Percentiles rank a stretch among this genome's conserved stretches.
phyloP scores from a whole-genome alignment of 2,329 filamentous ascomycete genomes.

The Cordyceps pruinosa region DNA sequence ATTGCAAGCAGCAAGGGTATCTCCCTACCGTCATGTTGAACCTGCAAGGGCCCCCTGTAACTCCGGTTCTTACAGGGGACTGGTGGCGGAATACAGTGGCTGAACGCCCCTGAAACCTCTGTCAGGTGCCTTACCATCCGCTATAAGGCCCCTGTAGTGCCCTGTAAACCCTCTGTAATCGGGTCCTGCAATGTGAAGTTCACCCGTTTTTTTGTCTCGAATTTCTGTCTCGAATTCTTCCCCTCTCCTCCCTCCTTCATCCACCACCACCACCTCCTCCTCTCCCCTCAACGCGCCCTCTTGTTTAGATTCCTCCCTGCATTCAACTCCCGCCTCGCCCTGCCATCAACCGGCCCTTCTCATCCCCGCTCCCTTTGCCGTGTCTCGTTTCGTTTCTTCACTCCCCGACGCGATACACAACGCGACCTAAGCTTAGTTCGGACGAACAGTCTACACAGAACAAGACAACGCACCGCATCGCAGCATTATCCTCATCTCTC shows the following conservation, averaged over 20 bases:
- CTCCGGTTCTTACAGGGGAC: too few species aligned
- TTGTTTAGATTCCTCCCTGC: background rate
- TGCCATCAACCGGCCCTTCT: too few species aligned
- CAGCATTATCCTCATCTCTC: background rate
- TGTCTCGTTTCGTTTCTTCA: background rate
- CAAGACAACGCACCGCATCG: background rate
- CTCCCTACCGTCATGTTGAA: too few species aligned
- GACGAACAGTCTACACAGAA: background rate
- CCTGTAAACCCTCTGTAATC: background rate
- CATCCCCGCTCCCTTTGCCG: too few species aligned
- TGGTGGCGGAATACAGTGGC: background rate
- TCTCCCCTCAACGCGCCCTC: background rate
- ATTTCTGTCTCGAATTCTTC: background rate
- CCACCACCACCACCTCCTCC: background rate
- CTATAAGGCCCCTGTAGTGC: background rate
- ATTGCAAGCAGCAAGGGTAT: too few species aligned
- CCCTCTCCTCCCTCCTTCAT: background rate
- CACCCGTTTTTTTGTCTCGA: background rate
- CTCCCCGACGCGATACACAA: too few species aligned
- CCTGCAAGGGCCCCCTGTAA: too few species aligned
- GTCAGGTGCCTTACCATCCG: background rate
- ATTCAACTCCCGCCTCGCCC: background rate
- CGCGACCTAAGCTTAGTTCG: background rate
- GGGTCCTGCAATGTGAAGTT: too few species aligned
- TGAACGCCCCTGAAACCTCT: background rate